Base-by-base conservation (phyloP, 2,329 filamentous ascomycete genomes). In the Chrysoporthe deuterocubensis region DNA sequence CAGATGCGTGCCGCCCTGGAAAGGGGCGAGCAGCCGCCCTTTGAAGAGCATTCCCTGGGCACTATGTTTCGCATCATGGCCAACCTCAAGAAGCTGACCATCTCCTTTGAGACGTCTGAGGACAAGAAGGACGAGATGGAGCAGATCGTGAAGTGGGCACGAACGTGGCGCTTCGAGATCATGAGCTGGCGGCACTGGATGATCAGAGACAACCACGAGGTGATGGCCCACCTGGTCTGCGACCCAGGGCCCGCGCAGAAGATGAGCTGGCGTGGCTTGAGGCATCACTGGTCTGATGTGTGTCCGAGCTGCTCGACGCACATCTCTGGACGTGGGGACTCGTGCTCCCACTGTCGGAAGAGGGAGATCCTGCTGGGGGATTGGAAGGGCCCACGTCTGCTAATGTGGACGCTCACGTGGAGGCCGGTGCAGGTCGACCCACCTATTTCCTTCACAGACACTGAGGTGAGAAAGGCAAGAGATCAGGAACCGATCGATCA, bases 51-150 rank as follows among this genome's bases (percentile, higher is more conserved):
- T 1, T 37, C 40, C 18, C 48, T 57, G 65, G 62, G 21, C 21
- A 26, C 32, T n/a, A n/a, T 63, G 3, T 69, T 62, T 21, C 44
- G 40, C 32, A 34, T 43, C 52, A 63, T 69, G 57, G 26, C 62
- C 16, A 62, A 42, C 40, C 65, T 69, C n/a, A 56, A 67, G 57
- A 62, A 46, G 56, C 52, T 67, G 42, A 60, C 43, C 4, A 69
- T 69, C 32, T 50, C 62, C 42, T 67, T 69, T 34, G 68, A 69
- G 65, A 67, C 65, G 1, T 40, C 61, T 6, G 48, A 62, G 43
- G 52, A 67, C 50, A 65, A 59, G 50, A 40, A 46, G 14, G 56
- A 43, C 1, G 65, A 69, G 50, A 48, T 69, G 61, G 61, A 67
- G 21, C 2, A 7, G 2, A 65, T 69, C 1, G 65, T 67, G 11